Evolutionary conservation across 257 asterid species (phyloP), one percentile per base, ranked within the genome.

Genomic region (Petrea volubilis): DNA sequence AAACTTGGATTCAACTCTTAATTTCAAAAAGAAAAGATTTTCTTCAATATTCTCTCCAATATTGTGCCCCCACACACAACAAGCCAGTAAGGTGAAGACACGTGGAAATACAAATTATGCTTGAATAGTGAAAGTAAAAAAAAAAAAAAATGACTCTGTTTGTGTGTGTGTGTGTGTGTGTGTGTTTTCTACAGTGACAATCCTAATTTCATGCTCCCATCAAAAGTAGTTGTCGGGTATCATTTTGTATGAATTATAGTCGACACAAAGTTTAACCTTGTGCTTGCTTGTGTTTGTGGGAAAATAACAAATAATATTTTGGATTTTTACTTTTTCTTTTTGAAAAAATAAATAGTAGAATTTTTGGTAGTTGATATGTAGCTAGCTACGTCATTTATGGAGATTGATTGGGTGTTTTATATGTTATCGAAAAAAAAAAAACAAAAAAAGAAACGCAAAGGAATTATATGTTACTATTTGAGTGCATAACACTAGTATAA

Each of bases 201-300:
- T 41, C 65, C 53, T 29, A 56, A 59, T 31, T 31, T 62, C 21
- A 63, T 62, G 72, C 67, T 53, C n/a, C 71, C 7, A 44, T 68
- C 46, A 52, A 75, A 65, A 44, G 71, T 65, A 23, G 75, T 59
- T 75, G 80, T 41, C 61, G 80, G 72, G 21, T 61, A 75, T 68
- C 33, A 74, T 60, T 60, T 58, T 67, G 74, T 50, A 33, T 18
- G 24, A 49, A 49, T 67, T 46, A 75, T 51, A 25, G 36, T 60
- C 66, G 65, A 75, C 75, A 60, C 67, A 75, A 61, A 68, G 34
- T 75, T 68, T 21, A 59, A 6, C 43, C 21, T 65, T 56, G 4
- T 25, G 46, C 57, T 50, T 38, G 75, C 28, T 36, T 62, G 29
- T n/a, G 38, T 51, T 23, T 51, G 61, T 67, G 24, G 60, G 36